phyloP scores from a whole-genome alignment of 805 yeast species.

The Candida pseudoglaebosa region DNA sequence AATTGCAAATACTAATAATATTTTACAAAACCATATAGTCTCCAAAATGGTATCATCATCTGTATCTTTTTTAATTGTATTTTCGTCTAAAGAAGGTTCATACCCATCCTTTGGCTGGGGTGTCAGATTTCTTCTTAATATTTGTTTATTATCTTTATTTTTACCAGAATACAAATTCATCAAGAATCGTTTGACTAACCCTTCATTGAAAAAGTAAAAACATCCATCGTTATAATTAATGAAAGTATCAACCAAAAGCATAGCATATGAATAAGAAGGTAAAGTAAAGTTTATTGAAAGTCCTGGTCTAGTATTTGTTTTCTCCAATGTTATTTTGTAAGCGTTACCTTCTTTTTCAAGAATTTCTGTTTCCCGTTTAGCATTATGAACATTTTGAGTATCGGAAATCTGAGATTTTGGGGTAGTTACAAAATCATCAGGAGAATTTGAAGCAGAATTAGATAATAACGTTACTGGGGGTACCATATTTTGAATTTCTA shows the following conservation, averaged over 20 bases:
- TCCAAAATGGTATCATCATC: slow-evolving; percentile 60
- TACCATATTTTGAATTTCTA: slow-evolving; percentile 68
- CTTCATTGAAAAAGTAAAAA: slow-evolving; percentile 80
- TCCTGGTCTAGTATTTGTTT: slow-evolving; percentile 65
- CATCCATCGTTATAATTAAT: slow-evolving; percentile 81
- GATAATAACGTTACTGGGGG: slow-evolving; percentile 21
- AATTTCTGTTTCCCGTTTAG: slow-evolving; percentile 49
- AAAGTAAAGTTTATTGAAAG: slow-evolving; percentile 65
- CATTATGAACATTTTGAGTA: neutral
- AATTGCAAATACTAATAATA: slow-evolving; percentile 65
- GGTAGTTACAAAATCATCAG: slow-evolving; percentile 5
- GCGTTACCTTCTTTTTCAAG: slow-evolving; percentile 76
- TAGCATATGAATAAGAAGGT: slow-evolving; percentile 75
- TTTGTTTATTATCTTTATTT: slow-evolving; percentile 33
- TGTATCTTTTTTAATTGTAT: slow-evolving; percentile 38
- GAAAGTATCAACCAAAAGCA: slow-evolving; percentile 70
- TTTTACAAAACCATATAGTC: slow-evolving; percentile 78
- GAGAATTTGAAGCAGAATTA: slow-evolving; percentile 4
- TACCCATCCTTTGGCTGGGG: slow-evolving; percentile 14
- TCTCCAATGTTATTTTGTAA: slow-evolving; percentile 63
- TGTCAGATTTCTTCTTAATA: slow-evolving; percentile 29
- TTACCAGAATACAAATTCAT: slow-evolving; percentile 58
- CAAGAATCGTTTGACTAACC: slow-evolving; percentile 64
- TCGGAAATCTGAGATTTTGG: slow-evolving; percentile 4
- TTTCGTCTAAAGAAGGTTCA: slow-evolving; percentile 32